Conservation (phyloP, 352 stramenopile species). For the Phytophthora vignae region DNA sequence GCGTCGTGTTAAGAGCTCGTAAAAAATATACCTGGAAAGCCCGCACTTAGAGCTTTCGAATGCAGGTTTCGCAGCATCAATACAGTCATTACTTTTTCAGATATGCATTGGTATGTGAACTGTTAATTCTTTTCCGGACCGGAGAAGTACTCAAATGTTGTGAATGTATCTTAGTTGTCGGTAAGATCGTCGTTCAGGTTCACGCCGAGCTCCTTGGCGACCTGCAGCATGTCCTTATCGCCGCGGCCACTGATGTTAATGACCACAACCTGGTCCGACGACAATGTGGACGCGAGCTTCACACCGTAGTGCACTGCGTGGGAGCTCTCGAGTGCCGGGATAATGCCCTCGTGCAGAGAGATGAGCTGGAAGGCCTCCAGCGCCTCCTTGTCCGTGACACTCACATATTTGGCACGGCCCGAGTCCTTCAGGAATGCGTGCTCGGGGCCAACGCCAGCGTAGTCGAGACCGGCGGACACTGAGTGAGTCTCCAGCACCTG, state of each 20-base stretch:
- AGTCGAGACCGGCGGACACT: conserved; percentile 97
- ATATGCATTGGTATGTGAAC: too few species aligned
- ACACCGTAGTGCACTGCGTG: conserved; percentile 97
- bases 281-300: conserved; percentile 91
- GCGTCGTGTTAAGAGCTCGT: too few species aligned
- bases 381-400: conserved; percentile 97
- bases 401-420: conserved; percentile 96
- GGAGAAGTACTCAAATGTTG: too few species aligned
- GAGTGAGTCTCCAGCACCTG: conserved; percentile 97
- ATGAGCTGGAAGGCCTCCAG: conserved; percentile 97
- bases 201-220: conserved; percentile 96
- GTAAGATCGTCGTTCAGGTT: conserved; percentile 80
- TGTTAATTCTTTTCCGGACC: too few species aligned
- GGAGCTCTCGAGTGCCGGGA: conserved; percentile 96
- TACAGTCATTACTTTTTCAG: too few species aligned
- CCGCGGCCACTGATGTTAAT: conserved; percentile 98
- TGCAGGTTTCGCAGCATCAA: too few species aligned
- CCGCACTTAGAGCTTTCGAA: too few species aligned
- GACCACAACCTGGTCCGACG: conserved; percentile 93
- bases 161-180: too few species aligned
- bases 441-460: conserved; percentile 97
- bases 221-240: conserved; percentile 99
- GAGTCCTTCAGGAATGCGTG: conserved; percentile 97
- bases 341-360: conserved; percentile 97
- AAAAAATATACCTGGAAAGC: too few species aligned